Evolutionary conservation across 495 filamentous ascomycete genomes (phyloP).

Genomic region (Filosporella fistucella): DNA sequence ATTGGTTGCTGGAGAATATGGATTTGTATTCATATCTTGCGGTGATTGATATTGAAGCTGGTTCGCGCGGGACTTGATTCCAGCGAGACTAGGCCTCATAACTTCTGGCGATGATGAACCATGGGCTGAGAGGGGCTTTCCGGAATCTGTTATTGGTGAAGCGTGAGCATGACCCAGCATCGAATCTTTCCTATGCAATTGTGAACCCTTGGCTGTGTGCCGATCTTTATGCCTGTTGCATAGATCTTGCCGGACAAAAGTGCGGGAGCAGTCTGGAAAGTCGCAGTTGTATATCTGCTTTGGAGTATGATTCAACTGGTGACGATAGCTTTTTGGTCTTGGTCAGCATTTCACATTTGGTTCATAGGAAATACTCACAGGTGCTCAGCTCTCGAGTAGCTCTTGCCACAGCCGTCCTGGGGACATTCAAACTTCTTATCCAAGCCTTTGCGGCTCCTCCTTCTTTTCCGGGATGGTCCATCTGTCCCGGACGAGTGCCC

Average conservation of each 20-base stretch:
- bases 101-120: conserved; percentile 44
- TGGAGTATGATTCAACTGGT: conserved; percentile 93
- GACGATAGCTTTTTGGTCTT: conserved; percentile 54
- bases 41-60: conserved; percentile 50
- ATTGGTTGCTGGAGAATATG: conserved; percentile 43
- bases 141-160: conserved; percentile 40
- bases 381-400: conserved; percentile 94
- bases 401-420: conserved; percentile 86
- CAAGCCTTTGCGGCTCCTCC: conserved; percentile 78
- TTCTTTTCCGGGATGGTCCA: conserved; percentile 57
- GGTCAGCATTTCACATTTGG: neutral
- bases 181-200: conserved; percentile 86
- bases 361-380: conserved; percentile 54
- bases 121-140: conserved; percentile 36
- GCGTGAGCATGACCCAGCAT: conserved; percentile 57
- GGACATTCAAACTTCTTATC: conserved; percentile 96
- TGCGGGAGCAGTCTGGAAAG: conserved; percentile 83
- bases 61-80: conserved; percentile 36
- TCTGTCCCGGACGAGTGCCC: conserved; percentile 49
- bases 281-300: conserved; percentile 97
- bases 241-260: conserved; percentile 92
- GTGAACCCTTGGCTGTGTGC: conserved; percentile 93
- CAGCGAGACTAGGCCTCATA: conserved; percentile 33
- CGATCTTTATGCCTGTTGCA: conserved; percentile 91
- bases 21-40: conserved; percentile 40